Evolutionary conservation across 352 stramenopile species (phyloP).

Genomic region (Aphanomyces astaci): DNA sequence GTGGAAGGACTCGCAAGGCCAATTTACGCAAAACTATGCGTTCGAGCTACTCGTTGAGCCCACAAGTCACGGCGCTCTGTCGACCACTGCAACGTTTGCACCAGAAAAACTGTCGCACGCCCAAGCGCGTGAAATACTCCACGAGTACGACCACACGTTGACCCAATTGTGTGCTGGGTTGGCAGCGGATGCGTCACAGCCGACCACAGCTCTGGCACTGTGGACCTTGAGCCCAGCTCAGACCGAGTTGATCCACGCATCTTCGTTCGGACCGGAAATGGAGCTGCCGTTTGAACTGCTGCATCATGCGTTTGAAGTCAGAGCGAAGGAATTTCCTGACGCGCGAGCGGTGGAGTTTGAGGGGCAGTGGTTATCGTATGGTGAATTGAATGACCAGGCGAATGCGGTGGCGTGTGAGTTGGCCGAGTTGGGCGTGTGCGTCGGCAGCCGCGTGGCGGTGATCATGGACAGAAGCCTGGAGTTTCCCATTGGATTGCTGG

Average conservation of each 20-base stretch:
- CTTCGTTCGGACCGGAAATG: background rate
- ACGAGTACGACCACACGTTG: background rate
- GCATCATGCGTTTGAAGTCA: background rate
- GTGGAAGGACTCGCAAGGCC: too few species aligned
- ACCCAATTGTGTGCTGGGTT: background rate
- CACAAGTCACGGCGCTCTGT: too few species aligned
- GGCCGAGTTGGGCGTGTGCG: background rate
- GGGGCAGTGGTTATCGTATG: background rate
- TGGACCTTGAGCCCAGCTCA: background rate
- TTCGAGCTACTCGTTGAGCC: background rate
- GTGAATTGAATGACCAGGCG: background rate
- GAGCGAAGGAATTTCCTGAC: background rate
- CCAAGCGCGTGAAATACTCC: background rate
- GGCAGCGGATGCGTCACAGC: too few species aligned
- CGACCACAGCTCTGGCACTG: background rate
- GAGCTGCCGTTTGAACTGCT: background rate
- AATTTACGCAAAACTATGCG: background rate
- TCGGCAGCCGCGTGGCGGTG: background rate
- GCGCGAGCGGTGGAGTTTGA: slow-evolving; percentile 2
- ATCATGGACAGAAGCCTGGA: background rate
- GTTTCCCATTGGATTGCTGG: background rate
- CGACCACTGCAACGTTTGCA: too few species aligned
- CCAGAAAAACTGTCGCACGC: background rate
- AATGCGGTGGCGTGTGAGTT: background rate
- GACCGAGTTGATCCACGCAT: background rate